Base-by-base conservation (phyloP, 2,329 filamentous ascomycete species). In the Ceratocystis alfenasii region DNA sequence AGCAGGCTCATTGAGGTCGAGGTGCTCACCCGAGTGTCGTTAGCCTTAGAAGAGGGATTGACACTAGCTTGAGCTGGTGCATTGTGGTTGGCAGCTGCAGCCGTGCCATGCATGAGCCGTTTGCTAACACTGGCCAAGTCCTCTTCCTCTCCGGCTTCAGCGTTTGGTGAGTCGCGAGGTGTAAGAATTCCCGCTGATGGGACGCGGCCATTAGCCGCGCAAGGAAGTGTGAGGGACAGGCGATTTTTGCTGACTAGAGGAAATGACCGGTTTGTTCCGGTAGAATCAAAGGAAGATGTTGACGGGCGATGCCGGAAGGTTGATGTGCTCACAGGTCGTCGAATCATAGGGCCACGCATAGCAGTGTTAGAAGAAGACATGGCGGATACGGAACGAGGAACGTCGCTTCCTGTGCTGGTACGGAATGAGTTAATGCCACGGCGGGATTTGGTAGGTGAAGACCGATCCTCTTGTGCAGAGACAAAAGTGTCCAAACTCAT, bases 211-310 rank as follows among this genome's bases (percentile, higher is more conserved):
- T 28, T 53, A 20, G 48, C 25, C 17, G 48, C 48, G 10, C 48
- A 53, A 55, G 66, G 66, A 36, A 60, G 36, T n/a, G 48, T 63
- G 5, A 65, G 60, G 62, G 75, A 78, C 7, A 76, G 72, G 68
- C 77, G 80, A 17, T 78, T 71, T 70, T 78, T 82, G 55, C 61
- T 67, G 53, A 86, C 78, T 4, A 87, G 76, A 0, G 84, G 84
- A 69, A 87, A 87, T 71, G 82, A 86, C 69, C 84, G 77, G 63
- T 79, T 82, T 1, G 84, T 86, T 17, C 82, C 82, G 0, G 76
- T 78, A 0, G 83, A 86, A 59, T 81, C 80, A 67, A 84, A 77
- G 0, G 82, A 83, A 3, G 82, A 81, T 25, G 81, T 73, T 0
- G 83, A 84, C 5, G 83, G 81, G 1, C 82, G 81, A 70, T 85